Conservation (phyloP, 257 asterid genomes). For the Orobanche coerulescens region DNA sequence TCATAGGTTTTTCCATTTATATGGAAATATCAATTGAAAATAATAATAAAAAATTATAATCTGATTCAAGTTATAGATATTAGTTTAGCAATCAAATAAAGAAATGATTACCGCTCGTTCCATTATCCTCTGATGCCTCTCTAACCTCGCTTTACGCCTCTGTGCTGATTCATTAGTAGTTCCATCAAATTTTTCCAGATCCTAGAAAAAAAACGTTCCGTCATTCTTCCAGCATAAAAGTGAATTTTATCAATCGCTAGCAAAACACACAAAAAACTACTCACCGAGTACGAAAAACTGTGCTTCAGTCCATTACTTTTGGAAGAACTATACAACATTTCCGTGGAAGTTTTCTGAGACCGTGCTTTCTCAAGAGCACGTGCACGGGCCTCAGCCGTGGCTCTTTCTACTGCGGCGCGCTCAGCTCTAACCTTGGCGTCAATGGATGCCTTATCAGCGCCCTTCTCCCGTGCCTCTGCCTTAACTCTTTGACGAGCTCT, state of each 20-base stretch:
- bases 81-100: slow-evolving; percentile 14
- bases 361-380: slow-evolving; percentile 83
- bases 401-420: slow-evolving; percentile 94
- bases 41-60: not conserved
- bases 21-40: too few relatives aligned
- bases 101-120: slow-evolving; percentile 65
- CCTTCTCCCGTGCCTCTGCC: slow-evolving; percentile 59
- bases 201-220: slow-evolving; percentile 40
- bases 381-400: slow-evolving; percentile 89
- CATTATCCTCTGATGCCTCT: slow-evolving; percentile 88
- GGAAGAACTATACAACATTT: slow-evolving; percentile 35
- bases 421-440: slow-evolving; percentile 72
- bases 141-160: slow-evolving; percentile 72
- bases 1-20: too few relatives aligned
- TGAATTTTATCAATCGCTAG: slow-evolving; percentile 4
- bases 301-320: slow-evolving; percentile 52
- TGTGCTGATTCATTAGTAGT: slow-evolving; percentile 56
- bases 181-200: slow-evolving; percentile 48
- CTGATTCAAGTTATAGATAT: slow-evolving; percentile 8
- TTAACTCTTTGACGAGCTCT: slow-evolving; percentile 52
- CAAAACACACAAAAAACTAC: slow-evolving; percentile 22
- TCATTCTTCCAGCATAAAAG: slow-evolving; percentile 17
- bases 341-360: slow-evolving; percentile 47
- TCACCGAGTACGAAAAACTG: slow-evolving; percentile 63
- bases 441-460: slow-evolving; percentile 24